Evolutionary conservation across 805 yeast species (phyloP), one percentile per base, ranked within the genome.

Genomic region (Saitoella complicata): DNA sequence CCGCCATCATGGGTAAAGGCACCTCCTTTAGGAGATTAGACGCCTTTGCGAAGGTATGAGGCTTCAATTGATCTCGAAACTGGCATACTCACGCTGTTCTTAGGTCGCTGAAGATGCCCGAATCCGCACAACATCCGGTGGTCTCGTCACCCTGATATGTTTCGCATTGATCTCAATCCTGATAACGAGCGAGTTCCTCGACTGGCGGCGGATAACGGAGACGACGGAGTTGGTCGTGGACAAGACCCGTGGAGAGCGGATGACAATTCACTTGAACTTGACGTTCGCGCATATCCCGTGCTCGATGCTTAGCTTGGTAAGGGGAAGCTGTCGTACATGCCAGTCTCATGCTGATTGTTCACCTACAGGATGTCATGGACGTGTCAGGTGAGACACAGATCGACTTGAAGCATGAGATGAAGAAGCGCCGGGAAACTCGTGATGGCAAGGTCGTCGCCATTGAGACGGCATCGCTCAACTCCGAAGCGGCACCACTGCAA

Each of bases 51-150:
- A 38, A 32, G 39, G 37, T 35, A 5, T 77, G 51, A 58, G 82
- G 41, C 74, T 78, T 38, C 65, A 21, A 21, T 21, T 21, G 21
- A 21, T 21, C 21, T 82, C 47, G 97, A 87, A 62, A 94, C 88
- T n/a, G 87, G 88, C 58, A 73, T 21, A 21, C 21, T 21, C 21
- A 21, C 21, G 21, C 21, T 21, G 21, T 21, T 21, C 94, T 31
- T 88, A 87, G 63, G 83, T 96, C 5, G 87, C 84, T 34, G 97
- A 88, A 57, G 98, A 91, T 60, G 93, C 94, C 6, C 73, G 83
- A 42, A 75, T 91, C 49, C 76, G 81, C 50, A 91, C 98, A 4
- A 71, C 88, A 5, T 71, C 88, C 6, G 98, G 98, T 44, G 98
- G 95, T 2, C 55, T 85, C 31, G 82, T 91, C 55, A 85, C 97